Evolutionary conservation across 2,329 filamentous ascomycete genomes (phyloP).

Genomic region (Emmonsia crescens): DNA sequence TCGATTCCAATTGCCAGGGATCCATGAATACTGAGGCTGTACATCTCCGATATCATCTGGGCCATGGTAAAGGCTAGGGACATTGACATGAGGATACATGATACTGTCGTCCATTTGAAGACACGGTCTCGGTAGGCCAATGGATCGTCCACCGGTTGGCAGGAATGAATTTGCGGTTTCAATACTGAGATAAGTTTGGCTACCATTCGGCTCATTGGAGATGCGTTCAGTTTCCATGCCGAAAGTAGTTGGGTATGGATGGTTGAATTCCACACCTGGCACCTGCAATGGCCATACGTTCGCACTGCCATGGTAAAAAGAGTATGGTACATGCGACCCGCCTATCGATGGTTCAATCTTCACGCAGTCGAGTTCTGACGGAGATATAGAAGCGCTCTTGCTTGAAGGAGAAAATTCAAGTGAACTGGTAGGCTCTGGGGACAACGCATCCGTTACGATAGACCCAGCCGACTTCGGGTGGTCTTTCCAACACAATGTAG

Average conservation of each 20-base stretch:
- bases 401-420: conserved; percentile 21
- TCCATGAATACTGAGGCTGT: background rate
- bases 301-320: background rate
- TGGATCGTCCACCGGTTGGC: background rate
- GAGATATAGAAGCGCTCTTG: conserved; percentile 11
- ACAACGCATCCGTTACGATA: conserved; percentile 29
- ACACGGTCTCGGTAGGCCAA: background rate
- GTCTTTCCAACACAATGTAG: conserved; percentile 26
- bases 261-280: background rate
- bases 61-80: background rate
- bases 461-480: conserved; percentile 28
- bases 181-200: background rate
- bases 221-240: background rate
- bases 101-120: background rate
- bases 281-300: background rate
- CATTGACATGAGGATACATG: background rate
- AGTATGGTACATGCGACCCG: background rate
- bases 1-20: background rate
- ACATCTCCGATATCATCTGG: background rate
- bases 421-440: conserved; percentile 27
- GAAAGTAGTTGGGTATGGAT: background rate
- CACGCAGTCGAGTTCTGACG: conserved; percentile 5
- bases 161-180: background rate
- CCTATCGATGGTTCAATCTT: conserved; percentile 3
- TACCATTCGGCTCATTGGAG: background rate